These are phyloP conservation scores for Globisporangium cystogenes DNA, from an alignment of 352 stramenopile species.

Conservation along the genomic window DNA sequence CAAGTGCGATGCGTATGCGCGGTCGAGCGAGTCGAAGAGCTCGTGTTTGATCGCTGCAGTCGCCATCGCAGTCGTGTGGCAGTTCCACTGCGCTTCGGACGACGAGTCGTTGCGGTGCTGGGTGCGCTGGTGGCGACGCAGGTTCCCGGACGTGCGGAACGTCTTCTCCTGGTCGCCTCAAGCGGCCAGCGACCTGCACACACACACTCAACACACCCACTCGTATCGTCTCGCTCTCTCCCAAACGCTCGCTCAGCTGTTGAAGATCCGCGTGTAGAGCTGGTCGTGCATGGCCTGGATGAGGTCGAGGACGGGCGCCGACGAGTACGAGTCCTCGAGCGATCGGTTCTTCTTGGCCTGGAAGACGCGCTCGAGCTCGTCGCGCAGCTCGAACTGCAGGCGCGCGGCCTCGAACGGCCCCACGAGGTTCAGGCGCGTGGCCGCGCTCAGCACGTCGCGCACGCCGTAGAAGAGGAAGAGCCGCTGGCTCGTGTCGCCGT, in stretches of 20 bases:
- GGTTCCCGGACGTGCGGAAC: constrained; percentile 1
- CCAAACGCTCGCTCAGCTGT: constrained; percentile 29
- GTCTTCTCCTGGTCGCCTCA: not conserved
- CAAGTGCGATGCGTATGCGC: not conserved
- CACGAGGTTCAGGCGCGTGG: constrained; percentile 76
- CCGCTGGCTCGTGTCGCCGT: constrained; percentile 42
- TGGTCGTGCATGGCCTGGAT: constrained; percentile 83
- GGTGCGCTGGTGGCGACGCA: constrained; percentile 1
- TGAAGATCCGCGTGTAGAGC: constrained; percentile 88
- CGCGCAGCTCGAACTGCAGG: constrained; percentile 53
- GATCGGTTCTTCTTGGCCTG: constrained; percentile 55
- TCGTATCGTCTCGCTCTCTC: too few species aligned
- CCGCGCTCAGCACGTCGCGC: constrained; percentile 70
- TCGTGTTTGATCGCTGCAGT: not conserved
- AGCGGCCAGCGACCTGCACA: too few species aligned
- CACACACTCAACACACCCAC: not conserved
- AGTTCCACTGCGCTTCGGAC: not conserved
- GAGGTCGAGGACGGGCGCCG: constrained; percentile 70
- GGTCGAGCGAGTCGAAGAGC: not conserved
- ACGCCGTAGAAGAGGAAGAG: constrained; percentile 79
- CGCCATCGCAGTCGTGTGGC: not conserved
- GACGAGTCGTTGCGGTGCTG: not conserved
- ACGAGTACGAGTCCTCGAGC: constrained; percentile 70
- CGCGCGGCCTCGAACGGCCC: constrained; percentile 65
- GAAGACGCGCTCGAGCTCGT: constrained; percentile 49